These are phyloP conservation scores for Protea cynaroides DNA, from an alignment of 164 flowering plant genomes.

Conservation along the genomic window DNA sequence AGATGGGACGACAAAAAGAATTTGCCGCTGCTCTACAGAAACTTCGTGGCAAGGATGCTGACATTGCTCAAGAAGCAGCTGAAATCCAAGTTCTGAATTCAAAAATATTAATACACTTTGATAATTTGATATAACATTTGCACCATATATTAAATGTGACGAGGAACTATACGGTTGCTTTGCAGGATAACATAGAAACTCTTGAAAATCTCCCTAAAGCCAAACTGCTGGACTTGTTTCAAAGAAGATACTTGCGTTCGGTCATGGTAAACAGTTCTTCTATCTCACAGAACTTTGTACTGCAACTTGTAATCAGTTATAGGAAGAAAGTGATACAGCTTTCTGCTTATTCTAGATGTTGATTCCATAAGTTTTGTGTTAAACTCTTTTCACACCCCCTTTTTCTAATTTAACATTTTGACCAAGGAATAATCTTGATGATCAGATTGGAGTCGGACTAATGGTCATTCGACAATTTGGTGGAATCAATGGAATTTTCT, in stretches of 20 bases:
- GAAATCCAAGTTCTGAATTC: conserved; percentile 26
- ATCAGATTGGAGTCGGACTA: conserved; percentile 79
- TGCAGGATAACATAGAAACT: conserved; percentile 70
- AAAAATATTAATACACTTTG: conserved; percentile 14
- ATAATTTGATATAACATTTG: background rate
- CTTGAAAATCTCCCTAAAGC: conserved; percentile 72
- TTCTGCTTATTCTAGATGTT: no score
- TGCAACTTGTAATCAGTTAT: background rate
- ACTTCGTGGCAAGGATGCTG: conserved; percentile 30
- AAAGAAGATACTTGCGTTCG: conserved; percentile 59
- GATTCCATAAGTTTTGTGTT: background rate
- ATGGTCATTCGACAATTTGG: conserved; percentile 83
- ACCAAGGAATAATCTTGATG: background rate
- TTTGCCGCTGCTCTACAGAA: conserved; percentile 19
- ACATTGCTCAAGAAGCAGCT: conserved; percentile 28
- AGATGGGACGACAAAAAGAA: conserved; percentile 20
- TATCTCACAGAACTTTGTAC: conserved; percentile 3
- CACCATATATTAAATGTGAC: conserved; percentile 25
- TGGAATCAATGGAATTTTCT: conserved; percentile 73
- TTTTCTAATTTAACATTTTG: background rate
- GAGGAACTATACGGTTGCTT: conserved; percentile 11
- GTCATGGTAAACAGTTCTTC: conserved; percentile 41
- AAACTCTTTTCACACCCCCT: background rate
- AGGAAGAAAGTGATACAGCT: background rate
- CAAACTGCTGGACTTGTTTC: conserved; percentile 57